phyloP scores from a whole-genome alignment of 1,284 basidiomycete genomes.

The Paramarasmius palmivorus region DNA sequence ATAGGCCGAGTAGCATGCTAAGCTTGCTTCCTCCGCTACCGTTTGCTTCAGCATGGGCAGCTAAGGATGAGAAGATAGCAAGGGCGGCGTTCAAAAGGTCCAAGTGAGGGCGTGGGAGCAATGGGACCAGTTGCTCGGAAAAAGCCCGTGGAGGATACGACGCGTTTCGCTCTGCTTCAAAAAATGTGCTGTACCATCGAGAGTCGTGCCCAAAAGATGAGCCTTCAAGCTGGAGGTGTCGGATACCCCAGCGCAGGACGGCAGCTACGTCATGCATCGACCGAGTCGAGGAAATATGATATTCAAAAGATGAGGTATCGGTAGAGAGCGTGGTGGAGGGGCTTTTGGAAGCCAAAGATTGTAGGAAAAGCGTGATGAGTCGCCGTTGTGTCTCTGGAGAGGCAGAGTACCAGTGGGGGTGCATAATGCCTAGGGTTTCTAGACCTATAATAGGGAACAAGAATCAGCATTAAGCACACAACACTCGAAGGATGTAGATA shows the following conservation, averaged over 20 bases:
- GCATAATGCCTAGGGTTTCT: constrained; percentile 77
- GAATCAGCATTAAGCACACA: constrained; percentile 7
- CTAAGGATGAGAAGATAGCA: constrained; percentile 63
- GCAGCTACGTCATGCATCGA: constrained; percentile 75
- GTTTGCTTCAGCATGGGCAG: constrained; percentile 68
- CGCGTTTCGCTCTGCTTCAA: constrained; percentile 52
- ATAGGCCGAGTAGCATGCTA: constrained; percentile 69
- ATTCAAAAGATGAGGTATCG: constrained; percentile 53
- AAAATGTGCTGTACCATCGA: constrained; percentile 66
- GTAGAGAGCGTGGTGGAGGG: constrained; percentile 49
- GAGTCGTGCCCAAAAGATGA: constrained; percentile 58
- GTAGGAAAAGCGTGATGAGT: constrained; percentile 71
- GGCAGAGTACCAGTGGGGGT: constrained; percentile 77
- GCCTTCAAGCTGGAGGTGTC: constrained; percentile 63
- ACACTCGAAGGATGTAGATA: background rate
- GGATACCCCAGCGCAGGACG: constrained; percentile 76
- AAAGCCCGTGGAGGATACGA: constrained; percentile 63
- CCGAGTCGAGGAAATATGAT: constrained; percentile 61
- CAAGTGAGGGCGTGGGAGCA: constrained; percentile 53
- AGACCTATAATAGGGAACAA: constrained; percentile 45
- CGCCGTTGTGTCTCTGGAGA: constrained; percentile 65
- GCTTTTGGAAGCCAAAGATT: constrained; percentile 52
- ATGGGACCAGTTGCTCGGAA: constrained; percentile 55
- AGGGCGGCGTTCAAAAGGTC: constrained; percentile 58
- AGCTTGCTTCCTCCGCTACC: constrained; percentile 74